Conservation (phyloP, 192 early-diverging fungal species). For the Coemansia sp. region DNA sequence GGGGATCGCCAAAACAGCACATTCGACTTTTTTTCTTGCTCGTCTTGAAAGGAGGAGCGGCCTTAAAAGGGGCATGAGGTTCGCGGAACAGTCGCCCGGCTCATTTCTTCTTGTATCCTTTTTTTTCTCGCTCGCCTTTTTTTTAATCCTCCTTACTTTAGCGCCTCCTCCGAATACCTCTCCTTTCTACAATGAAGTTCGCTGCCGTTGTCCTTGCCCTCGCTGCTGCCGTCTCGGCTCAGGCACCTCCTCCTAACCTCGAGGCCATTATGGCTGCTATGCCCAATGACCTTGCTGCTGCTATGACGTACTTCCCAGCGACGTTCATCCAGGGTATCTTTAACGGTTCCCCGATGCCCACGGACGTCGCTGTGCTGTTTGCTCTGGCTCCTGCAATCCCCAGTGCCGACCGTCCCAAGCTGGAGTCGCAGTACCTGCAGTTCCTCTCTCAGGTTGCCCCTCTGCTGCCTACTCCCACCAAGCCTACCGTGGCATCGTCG, state of each 20-base stretch:
- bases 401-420: constrained; percentile 2
- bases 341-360: constrained; percentile 33
- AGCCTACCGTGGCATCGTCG: not conserved
- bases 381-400: constrained; percentile 31
- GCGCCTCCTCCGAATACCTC: not conserved
- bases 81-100: not conserved
- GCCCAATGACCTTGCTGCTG: constrained; percentile 27
- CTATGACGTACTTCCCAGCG: constrained; percentile 31
- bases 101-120: not conserved
- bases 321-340: constrained; percentile 30
- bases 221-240: constrained; percentile 11
- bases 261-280: constrained; percentile 33
- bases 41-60: not conserved
- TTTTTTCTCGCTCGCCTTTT: not conserved
- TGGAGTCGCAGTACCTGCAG: constrained; percentile 39
- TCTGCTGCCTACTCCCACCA: constrained; percentile 22
- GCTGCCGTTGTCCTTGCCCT: constrained; percentile 18
- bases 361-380: constrained; percentile 25
- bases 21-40: not conserved
- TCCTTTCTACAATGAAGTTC: constrained; percentile 35
- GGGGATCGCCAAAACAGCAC: not conserved
- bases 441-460: constrained; percentile 29
- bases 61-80: not conserved
- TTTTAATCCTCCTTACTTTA: not conserved
- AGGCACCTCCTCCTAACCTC: constrained; percentile 26